Conservation (phyloP, 331 rosid genomes). For the Rhamnella rubrinervis region DNA sequence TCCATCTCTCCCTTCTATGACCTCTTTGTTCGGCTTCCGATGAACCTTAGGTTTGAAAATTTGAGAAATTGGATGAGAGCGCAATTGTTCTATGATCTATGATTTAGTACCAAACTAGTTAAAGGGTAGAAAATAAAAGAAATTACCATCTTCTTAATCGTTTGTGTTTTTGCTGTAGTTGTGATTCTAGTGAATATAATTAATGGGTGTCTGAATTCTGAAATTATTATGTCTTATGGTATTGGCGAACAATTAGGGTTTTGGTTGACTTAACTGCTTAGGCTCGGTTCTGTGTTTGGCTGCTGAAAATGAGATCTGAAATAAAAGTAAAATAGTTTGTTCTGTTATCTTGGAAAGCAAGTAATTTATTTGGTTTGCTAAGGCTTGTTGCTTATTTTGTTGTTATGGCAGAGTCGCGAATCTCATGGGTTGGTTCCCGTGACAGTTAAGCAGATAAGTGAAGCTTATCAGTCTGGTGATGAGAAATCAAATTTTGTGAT, state of each 20-base stretch:
- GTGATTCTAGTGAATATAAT: too few relatives aligned
- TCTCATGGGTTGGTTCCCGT: slow-evolving; percentile 77
- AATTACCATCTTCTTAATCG: too few relatives aligned
- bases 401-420: slow-evolving; percentile 52
- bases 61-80: not conserved
- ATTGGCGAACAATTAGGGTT: not conserved
- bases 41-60: not conserved
- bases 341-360: not conserved
- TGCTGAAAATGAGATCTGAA: not conserved
- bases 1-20: not conserved
- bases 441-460: slow-evolving; percentile 92
- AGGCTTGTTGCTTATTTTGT: not conserved
- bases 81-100: not conserved
- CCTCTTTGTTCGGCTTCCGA: slow-evolving; percentile 11
- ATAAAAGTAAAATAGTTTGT: not conserved
- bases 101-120: too few relatives aligned
- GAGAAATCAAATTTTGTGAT: slow-evolving; percentile 73
- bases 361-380: not conserved
- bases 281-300: not conserved
- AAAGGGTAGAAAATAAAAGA: too few relatives aligned
- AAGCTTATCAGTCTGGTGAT: slow-evolving; percentile 76
- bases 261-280: not conserved
- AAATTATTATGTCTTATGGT: too few relatives aligned
- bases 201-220: too few relatives aligned
- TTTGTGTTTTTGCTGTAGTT: too few relatives aligned